Conservation (phyloP, 2,329 filamentous ascomycete genomes). For the Neonectria sp. region DNA sequence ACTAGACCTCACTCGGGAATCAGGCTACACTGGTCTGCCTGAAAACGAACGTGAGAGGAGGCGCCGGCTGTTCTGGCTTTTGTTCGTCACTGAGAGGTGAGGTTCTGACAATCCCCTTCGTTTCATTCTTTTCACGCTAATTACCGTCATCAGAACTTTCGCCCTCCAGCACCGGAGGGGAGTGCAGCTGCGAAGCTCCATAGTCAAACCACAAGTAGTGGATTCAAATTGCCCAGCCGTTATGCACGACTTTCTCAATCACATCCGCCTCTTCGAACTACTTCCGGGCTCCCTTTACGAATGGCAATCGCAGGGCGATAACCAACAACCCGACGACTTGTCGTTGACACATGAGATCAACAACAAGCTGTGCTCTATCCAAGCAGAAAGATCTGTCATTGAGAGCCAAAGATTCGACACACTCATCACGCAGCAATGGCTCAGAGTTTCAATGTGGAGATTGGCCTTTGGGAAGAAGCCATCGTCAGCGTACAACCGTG, state of each 20-base stretch:
- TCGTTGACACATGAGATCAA: constrained; percentile 46
- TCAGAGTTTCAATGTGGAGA: constrained; percentile 51
- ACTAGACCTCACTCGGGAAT: constrained; percentile 47
- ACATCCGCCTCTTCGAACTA: constrained; percentile 50
- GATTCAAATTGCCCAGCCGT: constrained; percentile 51
- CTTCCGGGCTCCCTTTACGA: constrained; percentile 50
- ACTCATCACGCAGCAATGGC: constrained; percentile 52
- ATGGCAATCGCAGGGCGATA: constrained; percentile 46
- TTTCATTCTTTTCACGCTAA: rapidly evolving
- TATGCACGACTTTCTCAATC: constrained; percentile 54
- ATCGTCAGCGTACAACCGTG: constrained; percentile 36
- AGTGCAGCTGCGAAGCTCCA: constrained; percentile 49
- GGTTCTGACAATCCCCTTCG: background rate
- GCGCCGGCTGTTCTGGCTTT: constrained; percentile 52
- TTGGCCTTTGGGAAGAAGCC: constrained; percentile 49
- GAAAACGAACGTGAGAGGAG: constrained; percentile 47
- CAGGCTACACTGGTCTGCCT: constrained; percentile 42
- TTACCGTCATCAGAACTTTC: constrained; percentile 43
- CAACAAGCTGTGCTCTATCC: constrained; percentile 46
- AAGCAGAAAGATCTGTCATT: constrained; percentile 47
- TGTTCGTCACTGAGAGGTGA: constrained; percentile 53
- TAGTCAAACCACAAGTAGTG: constrained; percentile 50
- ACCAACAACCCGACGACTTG: constrained; percentile 37
- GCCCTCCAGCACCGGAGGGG: constrained; percentile 49
- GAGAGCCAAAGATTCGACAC: constrained; percentile 54